phyloP scores from a whole-genome alignment of 441 rosid genomes.

The Euphorbia corollata region DNA sequence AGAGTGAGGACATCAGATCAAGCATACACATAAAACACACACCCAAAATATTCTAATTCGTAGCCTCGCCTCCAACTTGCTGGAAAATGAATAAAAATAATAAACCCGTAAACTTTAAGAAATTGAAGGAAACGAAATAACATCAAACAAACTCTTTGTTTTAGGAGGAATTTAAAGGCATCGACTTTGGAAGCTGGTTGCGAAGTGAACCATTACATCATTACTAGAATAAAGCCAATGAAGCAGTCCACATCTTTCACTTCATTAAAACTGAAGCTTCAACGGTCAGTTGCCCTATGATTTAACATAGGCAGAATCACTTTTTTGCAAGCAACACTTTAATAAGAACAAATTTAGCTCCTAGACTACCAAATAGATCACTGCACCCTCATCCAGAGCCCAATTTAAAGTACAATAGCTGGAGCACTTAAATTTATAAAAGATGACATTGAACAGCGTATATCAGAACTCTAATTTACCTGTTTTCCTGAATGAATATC shows the following conservation, averaged over 20 bases:
- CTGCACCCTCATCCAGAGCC: background rate
- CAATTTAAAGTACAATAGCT: background rate
- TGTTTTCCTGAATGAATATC: constrained; percentile 79
- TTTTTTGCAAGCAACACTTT: background rate
- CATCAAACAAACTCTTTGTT: background rate
- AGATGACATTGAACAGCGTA: background rate
- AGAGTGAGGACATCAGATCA: too few relatives aligned
- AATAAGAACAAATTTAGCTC: background rate
- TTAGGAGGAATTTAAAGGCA: background rate
- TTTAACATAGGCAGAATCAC: too few relatives aligned
- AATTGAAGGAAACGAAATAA: background rate
- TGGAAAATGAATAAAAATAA: background rate
- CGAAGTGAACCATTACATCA: background rate
- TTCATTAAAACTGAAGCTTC: background rate
- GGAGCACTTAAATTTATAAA: background rate
- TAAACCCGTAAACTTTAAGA: background rate
- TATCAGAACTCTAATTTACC: constrained; percentile 26
- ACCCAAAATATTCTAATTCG: background rate
- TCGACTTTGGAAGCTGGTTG: background rate
- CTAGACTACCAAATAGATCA: background rate
- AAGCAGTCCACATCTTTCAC: background rate
- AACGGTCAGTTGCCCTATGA: background rate
- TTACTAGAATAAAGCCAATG: background rate
- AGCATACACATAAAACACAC: background rate
- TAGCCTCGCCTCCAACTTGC: background rate